Conservation (phyloP, 2,329 filamentous ascomycete genomes). For the Nothomitra cinnamomea region DNA sequence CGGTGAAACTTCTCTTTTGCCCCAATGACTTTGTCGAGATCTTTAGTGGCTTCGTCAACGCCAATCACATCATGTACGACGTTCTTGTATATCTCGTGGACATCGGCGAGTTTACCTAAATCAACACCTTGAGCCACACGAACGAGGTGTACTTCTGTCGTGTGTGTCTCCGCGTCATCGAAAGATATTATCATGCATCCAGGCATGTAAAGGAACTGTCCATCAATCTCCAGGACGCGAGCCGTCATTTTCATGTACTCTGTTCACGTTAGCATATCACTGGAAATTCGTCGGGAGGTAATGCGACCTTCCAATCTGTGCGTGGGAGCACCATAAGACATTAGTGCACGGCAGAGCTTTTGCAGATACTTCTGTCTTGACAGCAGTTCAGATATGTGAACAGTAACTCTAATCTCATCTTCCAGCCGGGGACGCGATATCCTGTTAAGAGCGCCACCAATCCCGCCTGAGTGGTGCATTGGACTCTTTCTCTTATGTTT, state of each 20-base stretch:
- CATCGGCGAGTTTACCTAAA: conserved; percentile 24
- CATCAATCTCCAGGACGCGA: conserved; percentile 73
- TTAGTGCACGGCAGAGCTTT: conserved; percentile 69
- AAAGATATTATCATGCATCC: conserved; percentile 93
- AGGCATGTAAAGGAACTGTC: conserved; percentile 78
- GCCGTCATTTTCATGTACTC: conserved; percentile 83
- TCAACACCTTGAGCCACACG: conserved; percentile 24
- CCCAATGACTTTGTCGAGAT: conserved; percentile 36
- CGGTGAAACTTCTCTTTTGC: conserved; percentile 34
- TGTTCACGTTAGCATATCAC: conserved; percentile 1
- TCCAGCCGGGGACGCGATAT: conserved; percentile 19
- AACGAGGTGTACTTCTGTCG: conserved; percentile 29
- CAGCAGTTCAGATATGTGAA: conserved; percentile 51
- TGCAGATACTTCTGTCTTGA: conserved; percentile 69
- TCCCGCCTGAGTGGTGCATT: background rate
- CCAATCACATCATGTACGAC: conserved; percentile 29
- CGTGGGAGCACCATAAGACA: conserved; percentile 80
- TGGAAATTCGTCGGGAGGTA: background rate
- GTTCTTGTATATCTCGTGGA: conserved; percentile 30
- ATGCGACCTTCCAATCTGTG: conserved; percentile 56
- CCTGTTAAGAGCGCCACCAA: conserved; percentile 10
- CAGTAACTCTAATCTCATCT: conserved; percentile 39
- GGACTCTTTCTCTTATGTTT: conserved; percentile 9
- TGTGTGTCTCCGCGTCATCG: conserved; percentile 33
- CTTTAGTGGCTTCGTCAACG: conserved; percentile 26